phyloP scores from a whole-genome alignment of 2,329 filamentous ascomycete species.

The Apiospora arundinis region DNA sequence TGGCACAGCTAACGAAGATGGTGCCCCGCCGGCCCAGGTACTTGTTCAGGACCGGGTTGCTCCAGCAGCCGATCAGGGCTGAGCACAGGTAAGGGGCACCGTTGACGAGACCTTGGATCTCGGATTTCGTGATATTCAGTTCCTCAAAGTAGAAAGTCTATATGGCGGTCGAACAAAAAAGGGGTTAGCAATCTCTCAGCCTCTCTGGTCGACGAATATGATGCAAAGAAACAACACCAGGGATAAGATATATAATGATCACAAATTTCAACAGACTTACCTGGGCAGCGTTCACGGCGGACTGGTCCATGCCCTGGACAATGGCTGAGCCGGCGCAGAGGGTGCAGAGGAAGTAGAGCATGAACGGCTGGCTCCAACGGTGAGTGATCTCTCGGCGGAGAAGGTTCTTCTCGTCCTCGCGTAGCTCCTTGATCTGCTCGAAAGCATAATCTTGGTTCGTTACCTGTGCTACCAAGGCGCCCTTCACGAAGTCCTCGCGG shows the following conservation, averaged over 20 bases:
- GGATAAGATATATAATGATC: no score
- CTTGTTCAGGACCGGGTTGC: slow-evolving; percentile 61
- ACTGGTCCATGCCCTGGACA: slow-evolving; percentile 74
- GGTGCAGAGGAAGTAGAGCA: slow-evolving; percentile 68
- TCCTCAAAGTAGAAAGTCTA: slow-evolving; percentile 59
- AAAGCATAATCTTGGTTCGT: slow-evolving; percentile 51
- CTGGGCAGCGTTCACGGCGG: slow-evolving; percentile 71
- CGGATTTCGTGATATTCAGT: slow-evolving; percentile 61
- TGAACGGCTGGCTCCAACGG: slow-evolving; percentile 71
- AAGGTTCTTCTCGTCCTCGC: slow-evolving; percentile 59
- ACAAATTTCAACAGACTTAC: slow-evolving; percentile 36
- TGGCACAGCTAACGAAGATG: slow-evolving; percentile 68
- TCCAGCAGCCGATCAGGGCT: slow-evolving; percentile 72
- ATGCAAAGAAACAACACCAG: not conserved
- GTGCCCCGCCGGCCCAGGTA: slow-evolving; percentile 65
- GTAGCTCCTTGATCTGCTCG: slow-evolving; percentile 53
- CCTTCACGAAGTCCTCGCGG: slow-evolving; percentile 48
- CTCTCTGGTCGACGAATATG: not conserved
- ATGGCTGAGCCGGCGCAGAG: slow-evolving; percentile 54
- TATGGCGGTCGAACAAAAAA: not conserved
- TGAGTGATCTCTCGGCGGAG: slow-evolving; percentile 65
- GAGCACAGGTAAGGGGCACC: slow-evolving; percentile 68
- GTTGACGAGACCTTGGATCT: slow-evolving; percentile 67
- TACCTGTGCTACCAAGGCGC: slow-evolving; percentile 30
- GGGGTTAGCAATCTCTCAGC: not conserved